Evolutionary conservation across 352 stramenopile species (phyloP), one percentile per base, ranked within the genome.

Genomic region (Phytophthora cactorum): DNA sequence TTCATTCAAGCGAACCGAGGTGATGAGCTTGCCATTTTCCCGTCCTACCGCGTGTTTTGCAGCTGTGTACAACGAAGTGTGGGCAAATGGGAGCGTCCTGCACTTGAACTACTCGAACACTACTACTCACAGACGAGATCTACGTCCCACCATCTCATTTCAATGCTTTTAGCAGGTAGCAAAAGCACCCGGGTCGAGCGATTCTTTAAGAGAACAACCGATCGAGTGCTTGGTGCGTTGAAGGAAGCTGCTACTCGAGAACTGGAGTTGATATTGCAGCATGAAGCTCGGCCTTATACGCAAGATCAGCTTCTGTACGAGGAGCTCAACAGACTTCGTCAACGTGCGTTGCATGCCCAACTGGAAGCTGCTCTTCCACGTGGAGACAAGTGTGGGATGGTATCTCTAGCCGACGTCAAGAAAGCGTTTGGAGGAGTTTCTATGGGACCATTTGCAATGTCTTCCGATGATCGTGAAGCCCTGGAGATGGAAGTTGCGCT

Each of bases 401-500:
- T 75, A 41, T 63, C 52, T 12, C 10, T 75, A 5, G n/a, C 17
- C 10, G 46, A 66, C 3, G 50, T 82, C 6, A 47, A 67, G 34
- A 32, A 52, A 46, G 49, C 34, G n/a, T 14, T 76, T 11, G 53
- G 34, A 55, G 58, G 28, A 6, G 52, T 65, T 38, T 66, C 44
- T 1, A 45, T 53, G 43, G 58, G 58, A 7, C 51, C 52, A 55
- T 64, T 68, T 47, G 46, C 52, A 11, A 29, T 66, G 29, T 58
- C 63, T 5, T 72, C 61, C 7, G 70, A 77, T 14, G 73, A 84
- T 29, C 72, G 72, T 11, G 63, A 84, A 46, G 70, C 57, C 12
- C 44, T 77, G 25, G 75, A 84, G 41, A 77, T 84, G 56, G 59
- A 81, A 41, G 54, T 77, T 25, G 72, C 75, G 7, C 56, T 84